Evolutionary conservation across 2,329 filamentous ascomycete species (phyloP).

Genomic region (Sclerotinia nivalis): DNA sequence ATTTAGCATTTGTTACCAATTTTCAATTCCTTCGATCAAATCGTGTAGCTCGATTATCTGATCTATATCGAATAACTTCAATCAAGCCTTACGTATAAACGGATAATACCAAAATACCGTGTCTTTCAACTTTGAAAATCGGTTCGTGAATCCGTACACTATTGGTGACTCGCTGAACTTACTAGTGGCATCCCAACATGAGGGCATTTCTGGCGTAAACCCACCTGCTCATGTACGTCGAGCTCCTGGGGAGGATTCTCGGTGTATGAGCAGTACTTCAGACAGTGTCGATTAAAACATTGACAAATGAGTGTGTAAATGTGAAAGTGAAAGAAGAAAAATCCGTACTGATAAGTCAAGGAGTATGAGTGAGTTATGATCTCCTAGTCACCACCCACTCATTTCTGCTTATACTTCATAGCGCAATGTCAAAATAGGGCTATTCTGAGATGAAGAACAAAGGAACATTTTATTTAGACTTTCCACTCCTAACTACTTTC

Average conservation of each 20-base stretch:
- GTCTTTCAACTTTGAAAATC: background rate
- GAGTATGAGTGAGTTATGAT: no score
- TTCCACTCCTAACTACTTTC: slow-evolving; percentile 4
- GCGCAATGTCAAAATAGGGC: background rate
- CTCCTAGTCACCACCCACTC: no score
- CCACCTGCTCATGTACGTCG: no score
- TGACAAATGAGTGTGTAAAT: background rate
- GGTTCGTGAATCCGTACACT: background rate
- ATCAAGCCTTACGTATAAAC: background rate
- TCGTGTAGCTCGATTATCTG: background rate
- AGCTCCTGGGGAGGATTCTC: background rate
- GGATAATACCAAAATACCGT: no score
- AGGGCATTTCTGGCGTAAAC: background rate
- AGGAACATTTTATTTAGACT: slow-evolving; percentile 14
- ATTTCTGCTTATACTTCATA: background rate
- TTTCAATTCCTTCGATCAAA: background rate
- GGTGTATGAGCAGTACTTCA: background rate
- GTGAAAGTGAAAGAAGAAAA: background rate
- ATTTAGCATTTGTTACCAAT: no score
- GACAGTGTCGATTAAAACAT: background rate
- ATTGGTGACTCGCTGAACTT: background rate
- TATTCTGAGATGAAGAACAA: background rate
- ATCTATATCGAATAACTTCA: background rate
- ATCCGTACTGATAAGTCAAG: no score
- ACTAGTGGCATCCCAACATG: background rate